Evolutionary conservation across 2,329 filamentous ascomycete species (phyloP), one percentile per base, ranked within the genome.

Genomic region (Penicillium sp.): DNA sequence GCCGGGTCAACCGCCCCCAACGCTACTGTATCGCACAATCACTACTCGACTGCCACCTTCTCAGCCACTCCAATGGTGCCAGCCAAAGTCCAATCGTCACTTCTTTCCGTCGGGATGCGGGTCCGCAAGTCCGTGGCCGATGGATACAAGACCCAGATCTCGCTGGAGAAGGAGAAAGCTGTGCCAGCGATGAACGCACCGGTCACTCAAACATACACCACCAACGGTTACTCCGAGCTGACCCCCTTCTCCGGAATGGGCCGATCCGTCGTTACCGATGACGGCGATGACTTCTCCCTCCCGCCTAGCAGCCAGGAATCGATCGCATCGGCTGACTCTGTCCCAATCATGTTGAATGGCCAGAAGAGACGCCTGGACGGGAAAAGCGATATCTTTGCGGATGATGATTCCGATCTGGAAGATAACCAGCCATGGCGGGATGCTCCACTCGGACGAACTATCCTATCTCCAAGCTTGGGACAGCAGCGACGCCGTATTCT

Each of bases 101-200:
- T 98, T n/a, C 81, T 97, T 43, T 90, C 84, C 67, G 93, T 98
- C 62, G 93, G 93, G 68, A 97, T 97, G 92, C 88, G 93, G 24
- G 84, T 98, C 50, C 89, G 93, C 71, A 98, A 98, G 78, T 90
- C 90, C 11, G 90, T 98, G 8, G 89, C 91, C 0, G 93, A 97
- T 72, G 93, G 93, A 58, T 97, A 97, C 82, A 96, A 96, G 79
- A 96, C 90, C 29, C 68, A 67, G 52, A 64, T 59, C 44, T 66
- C 68, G 62, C 75, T 66, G 67, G 61, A 63, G 37, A 55, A 60
- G 22, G 61, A 66, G 19, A 67, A 66, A 44, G 42, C 52, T 8
- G 31, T 52, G 35, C n/a, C 59, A 31, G 49, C 53, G 37, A 52
- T 50, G 9, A 50, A 51, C 10, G 44, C 58, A 6, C 35, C 56